phyloP scores from a whole-genome alignment of 345 rosid genomes.

The Passiflora organensis region DNA sequence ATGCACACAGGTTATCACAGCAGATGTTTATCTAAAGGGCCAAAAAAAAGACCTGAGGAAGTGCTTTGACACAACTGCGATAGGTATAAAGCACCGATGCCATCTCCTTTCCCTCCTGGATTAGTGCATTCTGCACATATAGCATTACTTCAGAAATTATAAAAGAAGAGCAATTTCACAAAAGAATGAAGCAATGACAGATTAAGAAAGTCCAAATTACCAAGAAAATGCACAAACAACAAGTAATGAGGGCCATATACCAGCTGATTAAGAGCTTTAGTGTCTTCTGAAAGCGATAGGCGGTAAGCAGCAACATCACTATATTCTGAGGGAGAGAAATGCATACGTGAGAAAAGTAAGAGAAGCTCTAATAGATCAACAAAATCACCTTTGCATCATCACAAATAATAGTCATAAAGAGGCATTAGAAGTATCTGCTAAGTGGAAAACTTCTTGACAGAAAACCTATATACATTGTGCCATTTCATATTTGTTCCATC shows the following conservation, averaged over 20 bases:
- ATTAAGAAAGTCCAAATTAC: background rate
- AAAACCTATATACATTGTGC: too few relatives aligned
- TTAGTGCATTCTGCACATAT: constrained; percentile 65
- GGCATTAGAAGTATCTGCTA: too few relatives aligned
- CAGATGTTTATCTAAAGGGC: background rate
- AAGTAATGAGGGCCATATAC: constrained; percentile 33
- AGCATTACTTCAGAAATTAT: constrained; percentile 8
- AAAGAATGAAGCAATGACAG: background rate
- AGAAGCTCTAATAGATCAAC: too few relatives aligned
- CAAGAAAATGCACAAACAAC: constrained; percentile 4
- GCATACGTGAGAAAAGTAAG: background rate
- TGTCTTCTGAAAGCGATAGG: constrained; percentile 91
- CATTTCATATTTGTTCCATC: too few relatives aligned
- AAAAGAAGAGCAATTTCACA: background rate
- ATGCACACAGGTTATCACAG: background rate
- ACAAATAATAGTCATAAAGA: background rate
- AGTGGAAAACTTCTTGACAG: too few relatives aligned
- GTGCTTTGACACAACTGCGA: constrained; percentile 97
- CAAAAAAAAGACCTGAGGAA: constrained; percentile 78
- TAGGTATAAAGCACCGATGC: constrained; percentile 91
- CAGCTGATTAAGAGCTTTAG: constrained; percentile 97
- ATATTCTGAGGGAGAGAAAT: constrained; percentile 43
- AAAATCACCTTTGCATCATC: too few relatives aligned
- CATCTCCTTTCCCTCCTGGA: constrained; percentile 98
- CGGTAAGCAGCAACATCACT: constrained; percentile 90